phyloP scores from a whole-genome alignment of 768 basidiomycete genomes.

The Russula dissimulans region DNA sequence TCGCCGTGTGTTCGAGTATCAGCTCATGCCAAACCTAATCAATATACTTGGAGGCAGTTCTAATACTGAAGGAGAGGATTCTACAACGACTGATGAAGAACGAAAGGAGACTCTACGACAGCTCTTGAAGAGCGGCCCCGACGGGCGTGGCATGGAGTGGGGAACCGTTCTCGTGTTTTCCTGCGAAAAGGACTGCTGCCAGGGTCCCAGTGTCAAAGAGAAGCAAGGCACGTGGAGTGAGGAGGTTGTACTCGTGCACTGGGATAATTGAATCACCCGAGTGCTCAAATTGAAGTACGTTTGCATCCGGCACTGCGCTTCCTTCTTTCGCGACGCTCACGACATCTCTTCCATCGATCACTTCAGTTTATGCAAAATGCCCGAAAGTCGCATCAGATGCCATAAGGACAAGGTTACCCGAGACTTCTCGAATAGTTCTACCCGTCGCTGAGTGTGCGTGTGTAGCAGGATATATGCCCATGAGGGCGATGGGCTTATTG shows the following conservation, averaged over 20 bases:
- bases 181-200: constrained; percentile 72
- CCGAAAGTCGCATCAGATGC: neutral
- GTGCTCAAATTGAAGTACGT: neutral
- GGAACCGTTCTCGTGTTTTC: constrained; percentile 87
- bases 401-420: neutral
- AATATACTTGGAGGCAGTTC: constrained; percentile 47
- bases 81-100: constrained; percentile 50
- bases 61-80: constrained; percentile 22
- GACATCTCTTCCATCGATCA: neutral
- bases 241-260: constrained; percentile 66
- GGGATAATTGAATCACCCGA: constrained; percentile 43
- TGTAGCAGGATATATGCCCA: neutral
- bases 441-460: neutral
- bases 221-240: constrained; percentile 52
- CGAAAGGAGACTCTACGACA: constrained; percentile 52
- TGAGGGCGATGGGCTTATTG: neutral
- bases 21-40: constrained; percentile 91
- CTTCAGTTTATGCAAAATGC: neutral
- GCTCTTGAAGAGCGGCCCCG: constrained; percentile 39
- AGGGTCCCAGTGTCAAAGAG: constrained; percentile 33
- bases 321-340: neutral
- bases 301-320: neutral
- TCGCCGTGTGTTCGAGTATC: constrained; percentile 78
- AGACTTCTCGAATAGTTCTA: neutral
- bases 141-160: constrained; percentile 80